Evolutionary conservation across 768 basidiomycete species (phyloP).

Genomic region (Mycena crocata): DNA sequence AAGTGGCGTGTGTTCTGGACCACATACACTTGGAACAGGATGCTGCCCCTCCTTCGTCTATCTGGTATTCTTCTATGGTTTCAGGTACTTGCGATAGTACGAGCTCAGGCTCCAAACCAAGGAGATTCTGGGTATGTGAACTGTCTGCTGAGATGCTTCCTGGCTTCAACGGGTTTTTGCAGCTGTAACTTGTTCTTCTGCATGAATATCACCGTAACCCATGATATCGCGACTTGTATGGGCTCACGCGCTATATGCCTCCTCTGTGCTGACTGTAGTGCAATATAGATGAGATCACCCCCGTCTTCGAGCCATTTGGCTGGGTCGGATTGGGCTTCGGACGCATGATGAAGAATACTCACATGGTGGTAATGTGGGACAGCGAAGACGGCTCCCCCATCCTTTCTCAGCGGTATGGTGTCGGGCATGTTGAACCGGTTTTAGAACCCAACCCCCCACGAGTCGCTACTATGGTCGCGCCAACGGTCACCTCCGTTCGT

Average conservation of each 20-base stretch:
- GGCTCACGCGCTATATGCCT: not conserved
- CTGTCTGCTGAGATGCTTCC: too few relatives aligned
- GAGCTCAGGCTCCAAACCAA: slow-evolving; percentile 10
- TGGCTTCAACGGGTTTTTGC: too few relatives aligned
- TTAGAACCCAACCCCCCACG: slow-evolving; percentile 58
- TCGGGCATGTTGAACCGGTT: slow-evolving; percentile 59
- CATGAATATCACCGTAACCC: slow-evolving; percentile 23
- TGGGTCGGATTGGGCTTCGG: slow-evolving; percentile 74
- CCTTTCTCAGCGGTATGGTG: slow-evolving; percentile 67
- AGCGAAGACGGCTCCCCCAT: slow-evolving; percentile 63
- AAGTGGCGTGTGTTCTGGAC: slow-evolving; percentile 1
- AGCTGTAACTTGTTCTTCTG: slow-evolving; percentile 34
- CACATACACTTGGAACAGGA: slow-evolving; percentile 6
- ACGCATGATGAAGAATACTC: slow-evolving; percentile 56
- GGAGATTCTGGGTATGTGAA: slow-evolving; percentile 30
- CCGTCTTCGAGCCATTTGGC: slow-evolving; percentile 49
- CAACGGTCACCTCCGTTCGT: slow-evolving; percentile 45
- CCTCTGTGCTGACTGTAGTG: not conserved
- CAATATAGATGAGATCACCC: slow-evolving; percentile 22
- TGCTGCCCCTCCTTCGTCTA: slow-evolving; percentile 11
- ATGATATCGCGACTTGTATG: slow-evolving; percentile 30
- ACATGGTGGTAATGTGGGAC: slow-evolving; percentile 69
- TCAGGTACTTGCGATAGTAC: slow-evolving; percentile 10
- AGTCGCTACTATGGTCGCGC: slow-evolving; percentile 52
- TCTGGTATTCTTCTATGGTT: slow-evolving; percentile 27